Evolutionary conservation across 306 rosid species (phyloP), one percentile per base, ranked within the genome.

Genomic region (Benincasa hispida): DNA sequence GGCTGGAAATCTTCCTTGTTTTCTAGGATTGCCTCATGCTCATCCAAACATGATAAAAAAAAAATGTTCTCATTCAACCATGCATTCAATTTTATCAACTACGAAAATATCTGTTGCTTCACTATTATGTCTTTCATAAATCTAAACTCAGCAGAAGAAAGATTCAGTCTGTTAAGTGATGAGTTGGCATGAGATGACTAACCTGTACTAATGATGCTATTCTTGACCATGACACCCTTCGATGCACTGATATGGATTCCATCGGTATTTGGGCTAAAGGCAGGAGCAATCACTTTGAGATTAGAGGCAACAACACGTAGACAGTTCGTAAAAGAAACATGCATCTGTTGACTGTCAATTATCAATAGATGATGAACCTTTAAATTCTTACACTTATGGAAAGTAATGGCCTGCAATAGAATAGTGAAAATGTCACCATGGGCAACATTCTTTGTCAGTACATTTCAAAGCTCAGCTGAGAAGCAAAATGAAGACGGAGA

Each of bases 231-330:
- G 51, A 94, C 76, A 19, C 91, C 82, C 77, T 37, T 88, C 37
- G 94, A 81, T 18, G 85, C 79, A 75, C 97, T 94, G 51, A 94
- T 90, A 85, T 91, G 98, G 82, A 94, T 86, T 84, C 96, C 98
- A 80, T 91, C 98, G 14, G 98, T 93, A 77, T 93, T 93, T 30
- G 98, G 97, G 79, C 98, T 93, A 76, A 22, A 57, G 61, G 85
- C 79, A 73, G 98, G 94, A 2, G 97, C 97, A 25, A 87, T 81
- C 61, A 91, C 90, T 55, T 68, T 75, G 76, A 93, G 90, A 76
- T 81, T 61, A 54, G 96, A 88, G 8, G 83, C 94, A 35, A 74
- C 66, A 73, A 93, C 96, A 9, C 91, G 84, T 77, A 79, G 88
- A 74, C 98, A 93, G 72, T 65, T 84, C 15, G 88, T 88, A 76